Percentiles rank a stretch among this genome's conserved stretches.
phyloP scores from a whole-genome alignment of 164 flowering plant genomes.

The Piper longum region DNA sequence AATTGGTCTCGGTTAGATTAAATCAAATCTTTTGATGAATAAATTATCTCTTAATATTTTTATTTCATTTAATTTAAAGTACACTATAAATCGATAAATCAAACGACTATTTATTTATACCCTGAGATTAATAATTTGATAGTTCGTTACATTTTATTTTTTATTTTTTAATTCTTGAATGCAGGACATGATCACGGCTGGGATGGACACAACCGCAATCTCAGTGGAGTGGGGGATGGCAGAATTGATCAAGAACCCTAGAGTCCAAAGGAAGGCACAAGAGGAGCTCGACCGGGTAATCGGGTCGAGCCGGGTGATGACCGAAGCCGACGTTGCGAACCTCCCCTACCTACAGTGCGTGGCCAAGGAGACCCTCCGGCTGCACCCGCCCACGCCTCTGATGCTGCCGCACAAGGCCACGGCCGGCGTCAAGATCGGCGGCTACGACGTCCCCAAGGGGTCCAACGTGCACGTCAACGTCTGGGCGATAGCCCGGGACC shows the following conservation, averaged over 20 bases:
- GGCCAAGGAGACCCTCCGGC: slow-evolving; percentile 17
- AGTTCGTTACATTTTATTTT: neutral
- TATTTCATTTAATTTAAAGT: too few species aligned
- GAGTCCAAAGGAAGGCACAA: slow-evolving; percentile 19
- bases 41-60: too few species aligned
- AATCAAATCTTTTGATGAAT: too few species aligned
- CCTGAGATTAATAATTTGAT: neutral
- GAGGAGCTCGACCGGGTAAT: slow-evolving; percentile 20
- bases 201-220: slow-evolving; percentile 18
- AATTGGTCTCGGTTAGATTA: too few species aligned
- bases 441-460: slow-evolving; percentile 22
- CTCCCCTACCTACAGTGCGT: slow-evolving; percentile 19
- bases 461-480: slow-evolving; percentile 18
- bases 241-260: slow-evolving; percentile 19
- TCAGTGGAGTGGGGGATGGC: slow-evolving; percentile 26
- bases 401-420: slow-evolving; percentile 23
- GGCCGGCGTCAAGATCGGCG: slow-evolving; percentile 17
- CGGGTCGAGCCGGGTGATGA: slow-evolving; percentile 12
- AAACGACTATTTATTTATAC: too few species aligned
- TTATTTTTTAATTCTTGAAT: neutral
- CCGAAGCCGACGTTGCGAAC: slow-evolving; percentile 16
- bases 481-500: slow-evolving; percentile 22
- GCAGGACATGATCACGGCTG: slow-evolving; percentile 25
- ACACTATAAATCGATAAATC: too few species aligned
- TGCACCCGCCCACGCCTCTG: slow-evolving; percentile 23